phyloP scores from a whole-genome alignment of 2,329 filamentous ascomycete genomes.

The Sporothrix sp. region DNA sequence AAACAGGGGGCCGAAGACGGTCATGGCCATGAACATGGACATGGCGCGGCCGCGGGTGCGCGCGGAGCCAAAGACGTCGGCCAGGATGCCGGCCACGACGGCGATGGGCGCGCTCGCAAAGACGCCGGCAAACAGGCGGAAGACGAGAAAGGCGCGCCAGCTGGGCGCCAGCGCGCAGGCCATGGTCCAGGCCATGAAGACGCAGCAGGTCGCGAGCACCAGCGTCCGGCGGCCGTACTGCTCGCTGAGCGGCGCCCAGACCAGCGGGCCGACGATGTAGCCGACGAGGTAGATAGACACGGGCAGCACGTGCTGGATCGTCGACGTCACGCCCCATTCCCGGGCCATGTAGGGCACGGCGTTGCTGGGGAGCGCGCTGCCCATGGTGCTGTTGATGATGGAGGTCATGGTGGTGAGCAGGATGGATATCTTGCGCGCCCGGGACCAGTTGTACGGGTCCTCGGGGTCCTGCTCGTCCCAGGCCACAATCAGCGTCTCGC shows the following conservation, averaged over 20 bases:
- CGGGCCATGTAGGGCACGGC: constrained; percentile 47
- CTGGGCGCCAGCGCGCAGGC: constrained; percentile 45
- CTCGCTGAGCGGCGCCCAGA: constrained; percentile 58
- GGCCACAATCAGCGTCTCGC: constrained; percentile 29
- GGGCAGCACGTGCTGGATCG: constrained; percentile 40
- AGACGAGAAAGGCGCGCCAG: constrained; percentile 43
- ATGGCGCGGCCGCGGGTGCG: constrained; percentile 49
- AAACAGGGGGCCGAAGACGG: constrained; percentile 55
- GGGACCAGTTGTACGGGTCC: constrained; percentile 45
- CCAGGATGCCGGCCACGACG: constrained; percentile 53
- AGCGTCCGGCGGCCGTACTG: constrained; percentile 48
- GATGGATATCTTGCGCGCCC: constrained; percentile 43
- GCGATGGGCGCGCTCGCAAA: constrained; percentile 51
- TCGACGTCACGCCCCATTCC: constrained; percentile 46
- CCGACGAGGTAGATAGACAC: constrained; percentile 49
- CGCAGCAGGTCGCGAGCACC: constrained; percentile 34
- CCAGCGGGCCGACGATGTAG: constrained; percentile 33
- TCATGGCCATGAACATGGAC: constrained; percentile 49
- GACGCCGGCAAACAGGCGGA: constrained; percentile 41
- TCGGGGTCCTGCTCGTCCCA: constrained; percentile 41
- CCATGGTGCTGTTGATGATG: constrained; percentile 60
- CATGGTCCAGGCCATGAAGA: constrained; percentile 44
- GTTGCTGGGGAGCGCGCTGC: constrained; percentile 54
- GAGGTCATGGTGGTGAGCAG: constrained; percentile 45
- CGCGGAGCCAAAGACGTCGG: constrained; percentile 54